These are phyloP conservation scores for Herpetomonas tarakana DNA, from an alignment of 208 protist species.

Conservation along the genomic window DNA sequence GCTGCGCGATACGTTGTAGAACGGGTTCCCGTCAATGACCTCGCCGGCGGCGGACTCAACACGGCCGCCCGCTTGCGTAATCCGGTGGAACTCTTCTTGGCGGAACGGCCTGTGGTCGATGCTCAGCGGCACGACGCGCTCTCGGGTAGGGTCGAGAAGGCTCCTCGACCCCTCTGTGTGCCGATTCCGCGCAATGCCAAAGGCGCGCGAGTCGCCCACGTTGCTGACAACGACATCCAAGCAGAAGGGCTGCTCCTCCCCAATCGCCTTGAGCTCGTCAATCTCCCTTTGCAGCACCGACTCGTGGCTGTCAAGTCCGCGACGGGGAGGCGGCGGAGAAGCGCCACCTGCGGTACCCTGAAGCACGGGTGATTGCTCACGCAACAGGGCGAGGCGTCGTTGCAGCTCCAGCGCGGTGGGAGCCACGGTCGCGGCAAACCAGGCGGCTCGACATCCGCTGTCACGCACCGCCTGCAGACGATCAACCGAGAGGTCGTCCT, in stretches of 20 bases:
- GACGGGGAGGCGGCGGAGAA: constrained; percentile 25
- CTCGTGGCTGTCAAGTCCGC: background rate
- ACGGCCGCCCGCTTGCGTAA: constrained; percentile 57
- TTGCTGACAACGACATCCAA: constrained; percentile 66
- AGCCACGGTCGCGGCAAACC: constrained; percentile 64
- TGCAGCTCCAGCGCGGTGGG: constrained; percentile 38
- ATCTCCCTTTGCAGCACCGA: constrained; percentile 11
- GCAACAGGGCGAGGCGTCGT: constrained; percentile 11
- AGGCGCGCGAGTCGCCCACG: constrained; percentile 65
- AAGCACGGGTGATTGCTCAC: background rate
- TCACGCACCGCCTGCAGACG: constrained; percentile 5
- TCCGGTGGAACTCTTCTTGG: constrained; percentile 53
- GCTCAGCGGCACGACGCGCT: constrained; percentile 65
- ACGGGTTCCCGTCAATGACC: constrained; percentile 71
- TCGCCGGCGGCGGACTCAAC: constrained; percentile 40
- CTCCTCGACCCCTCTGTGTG: constrained; percentile 34
- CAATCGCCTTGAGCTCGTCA: constrained; percentile 7
- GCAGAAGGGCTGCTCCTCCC: constrained; percentile 23
- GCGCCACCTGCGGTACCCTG: background rate
- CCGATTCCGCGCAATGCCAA: constrained; percentile 65
- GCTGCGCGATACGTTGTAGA: constrained; percentile 69
- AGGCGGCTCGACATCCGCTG: constrained; percentile 64
- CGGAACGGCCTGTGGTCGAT: constrained; percentile 62
- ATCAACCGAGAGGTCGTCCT: background rate
- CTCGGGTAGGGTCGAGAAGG: constrained; percentile 42